These are phyloP conservation scores for Mollisiaceae sp. DNA, from an alignment of 2,329 filamentous ascomycete species.

Conservation along the genomic window DNA sequence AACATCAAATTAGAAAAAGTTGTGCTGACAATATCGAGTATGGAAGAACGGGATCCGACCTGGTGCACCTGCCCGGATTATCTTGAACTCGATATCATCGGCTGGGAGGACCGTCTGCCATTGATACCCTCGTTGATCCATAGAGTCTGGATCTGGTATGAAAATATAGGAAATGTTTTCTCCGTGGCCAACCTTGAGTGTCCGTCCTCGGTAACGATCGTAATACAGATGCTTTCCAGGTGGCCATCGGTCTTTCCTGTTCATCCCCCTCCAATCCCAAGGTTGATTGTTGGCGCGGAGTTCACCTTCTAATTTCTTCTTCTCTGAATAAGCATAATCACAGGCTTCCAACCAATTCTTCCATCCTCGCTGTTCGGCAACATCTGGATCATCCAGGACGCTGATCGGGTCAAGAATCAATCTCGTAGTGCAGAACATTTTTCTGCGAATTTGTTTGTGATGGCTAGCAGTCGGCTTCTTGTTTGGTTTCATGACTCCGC, in stretches of 20 bases:
- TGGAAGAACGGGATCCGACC: neutral
- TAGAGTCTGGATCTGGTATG: neutral
- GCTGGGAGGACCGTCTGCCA: neutral
- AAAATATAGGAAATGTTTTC: neutral
- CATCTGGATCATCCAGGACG: conserved; percentile 23
- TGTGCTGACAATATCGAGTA: conserved; percentile 3
- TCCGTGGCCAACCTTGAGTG: neutral
- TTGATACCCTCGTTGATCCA: neutral
- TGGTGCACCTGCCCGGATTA: neutral
- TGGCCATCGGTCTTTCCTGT: conserved; percentile 29
- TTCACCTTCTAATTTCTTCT: neutral
- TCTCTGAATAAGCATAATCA: neutral
- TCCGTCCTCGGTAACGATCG: conserved; percentile 26
- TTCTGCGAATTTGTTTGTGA: conserved; percentile 8
- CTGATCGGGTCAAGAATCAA: conserved; percentile 28
- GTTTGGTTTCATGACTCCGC: conserved; percentile 1
- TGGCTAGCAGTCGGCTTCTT: conserved; percentile 7
- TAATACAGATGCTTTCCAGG: conserved; percentile 33
- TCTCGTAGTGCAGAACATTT: conserved; percentile 23
- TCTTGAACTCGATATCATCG: conserved; percentile 2
- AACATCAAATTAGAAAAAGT: neutral
- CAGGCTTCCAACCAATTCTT: conserved; percentile 21
- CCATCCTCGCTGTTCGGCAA: conserved; percentile 29
- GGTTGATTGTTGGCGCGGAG: conserved; percentile 11
- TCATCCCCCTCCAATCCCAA: conserved; percentile 12